Percentiles rank a stretch among this genome's conserved stretches.
These are phyloP conservation scores for Phytophthora syringae DNA, from an alignment of 352 stramenopile genomes.

Conservation along the genomic window DNA sequence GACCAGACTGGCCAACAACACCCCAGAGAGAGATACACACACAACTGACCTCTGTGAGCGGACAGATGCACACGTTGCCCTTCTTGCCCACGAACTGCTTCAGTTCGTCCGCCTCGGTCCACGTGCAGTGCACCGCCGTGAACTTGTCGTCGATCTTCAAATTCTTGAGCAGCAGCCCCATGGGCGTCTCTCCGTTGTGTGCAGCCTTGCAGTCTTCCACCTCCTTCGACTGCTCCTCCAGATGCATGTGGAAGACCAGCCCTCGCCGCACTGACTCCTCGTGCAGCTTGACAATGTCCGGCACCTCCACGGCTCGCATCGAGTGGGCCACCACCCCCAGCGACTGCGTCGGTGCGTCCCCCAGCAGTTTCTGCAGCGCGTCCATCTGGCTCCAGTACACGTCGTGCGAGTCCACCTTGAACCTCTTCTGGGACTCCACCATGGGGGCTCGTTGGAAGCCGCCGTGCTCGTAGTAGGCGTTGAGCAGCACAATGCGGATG, in stretches of 20 bases:
- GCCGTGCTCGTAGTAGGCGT: constrained; percentile 78
- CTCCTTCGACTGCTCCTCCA: constrained; percentile 78
- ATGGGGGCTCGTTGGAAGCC: constrained; percentile 69
- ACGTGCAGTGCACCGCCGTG: constrained; percentile 81
- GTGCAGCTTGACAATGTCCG: constrained; percentile 69
- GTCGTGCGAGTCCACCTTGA: constrained; percentile 70
- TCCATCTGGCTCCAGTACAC: constrained; percentile 82
- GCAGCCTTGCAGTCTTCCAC: constrained; percentile 77
- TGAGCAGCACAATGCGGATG: constrained; percentile 78
- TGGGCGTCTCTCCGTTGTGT: constrained; percentile 61
- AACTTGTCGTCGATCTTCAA: constrained; percentile 76
- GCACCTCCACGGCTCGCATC: constrained; percentile 70
- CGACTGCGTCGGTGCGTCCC: constrained; percentile 50
- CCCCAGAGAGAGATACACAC: background rate
- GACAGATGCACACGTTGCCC: constrained; percentile 80
- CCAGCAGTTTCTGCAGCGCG: constrained; percentile 34
- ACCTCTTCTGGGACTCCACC: constrained; percentile 69
- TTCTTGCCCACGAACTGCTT: constrained; percentile 64
- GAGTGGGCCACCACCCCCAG: constrained; percentile 80
- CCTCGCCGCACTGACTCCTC: constrained; percentile 66
- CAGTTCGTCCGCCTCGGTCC: constrained; percentile 63
- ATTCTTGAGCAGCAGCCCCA: constrained; percentile 71
- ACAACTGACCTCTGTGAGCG: constrained; percentile 59
- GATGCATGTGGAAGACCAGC: constrained; percentile 75
- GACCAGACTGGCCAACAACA: background rate